Percentiles rank a stretch among this genome's conserved stretches.
phyloP scores from a whole-genome alignment of 2,329 filamentous ascomycete genomes.

The Fusarium subtropicale region DNA sequence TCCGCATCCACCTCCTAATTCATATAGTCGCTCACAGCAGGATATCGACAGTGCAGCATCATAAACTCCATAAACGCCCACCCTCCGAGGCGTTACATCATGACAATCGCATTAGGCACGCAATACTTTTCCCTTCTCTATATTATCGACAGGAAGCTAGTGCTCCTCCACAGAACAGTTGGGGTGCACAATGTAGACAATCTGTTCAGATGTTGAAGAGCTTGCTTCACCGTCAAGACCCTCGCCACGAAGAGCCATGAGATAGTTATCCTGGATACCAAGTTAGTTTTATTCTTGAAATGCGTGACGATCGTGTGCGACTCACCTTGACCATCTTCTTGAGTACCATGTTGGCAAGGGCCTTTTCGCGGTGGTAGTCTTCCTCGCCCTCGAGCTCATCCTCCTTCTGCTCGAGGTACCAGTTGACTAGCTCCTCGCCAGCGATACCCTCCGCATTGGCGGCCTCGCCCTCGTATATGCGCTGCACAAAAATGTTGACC shows the following conservation, averaged over 20 bases:
- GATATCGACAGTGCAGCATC: constrained; percentile 23
- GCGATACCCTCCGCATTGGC: constrained; percentile 84
- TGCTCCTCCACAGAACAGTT: constrained; percentile 86
- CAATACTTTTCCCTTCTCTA: background rate
- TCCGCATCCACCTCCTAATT: constrained; percentile 19
- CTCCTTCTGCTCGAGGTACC: constrained; percentile 95
- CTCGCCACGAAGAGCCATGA: constrained; percentile 80
- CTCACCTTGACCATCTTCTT: constrained; percentile 96
- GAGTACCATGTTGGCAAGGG: constrained; percentile 83
- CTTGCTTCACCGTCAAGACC: constrained; percentile 63
- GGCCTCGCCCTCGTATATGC: constrained; percentile 85
- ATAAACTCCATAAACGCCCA: constrained; percentile 41
- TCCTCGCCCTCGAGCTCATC: constrained; percentile 83
- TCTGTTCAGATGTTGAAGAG: constrained; percentile 53
- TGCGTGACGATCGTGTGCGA: constrained; percentile 22
- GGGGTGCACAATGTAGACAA: constrained; percentile 91
- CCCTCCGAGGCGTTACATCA: constrained; percentile 33
- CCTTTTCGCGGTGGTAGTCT: constrained; percentile 80
- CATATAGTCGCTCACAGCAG: constrained; percentile 27
- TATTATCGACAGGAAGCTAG: constrained; percentile 43
- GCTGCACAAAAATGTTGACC: constrained; percentile 84
- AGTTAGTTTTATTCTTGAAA: constrained; percentile 47
- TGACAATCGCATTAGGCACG: constrained; percentile 19
- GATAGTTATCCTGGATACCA: constrained; percentile 78
- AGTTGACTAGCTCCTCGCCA: constrained; percentile 81